Conservation (phyloP, 179 eudicot genomes). For the Silene coronaria region DNA sequence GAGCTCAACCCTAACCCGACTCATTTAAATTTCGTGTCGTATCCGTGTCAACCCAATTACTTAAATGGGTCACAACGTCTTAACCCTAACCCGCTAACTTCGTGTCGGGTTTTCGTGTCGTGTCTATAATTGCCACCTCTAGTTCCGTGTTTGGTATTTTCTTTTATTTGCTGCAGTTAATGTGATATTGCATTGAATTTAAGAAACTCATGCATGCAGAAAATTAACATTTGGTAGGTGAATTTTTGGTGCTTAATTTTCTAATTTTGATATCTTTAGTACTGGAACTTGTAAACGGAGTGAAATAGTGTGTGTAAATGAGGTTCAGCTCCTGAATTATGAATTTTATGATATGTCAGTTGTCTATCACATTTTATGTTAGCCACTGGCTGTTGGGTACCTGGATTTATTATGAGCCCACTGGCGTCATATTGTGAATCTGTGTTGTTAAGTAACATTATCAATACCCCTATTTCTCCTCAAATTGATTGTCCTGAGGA, state of each 20-base stretch:
- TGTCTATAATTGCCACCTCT: too few species aligned
- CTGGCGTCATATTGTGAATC: not conserved
- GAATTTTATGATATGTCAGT: not conserved
- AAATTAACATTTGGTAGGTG: not conserved
- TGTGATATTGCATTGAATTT: not conserved
- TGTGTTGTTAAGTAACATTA: not conserved
- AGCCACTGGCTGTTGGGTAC: not conserved
- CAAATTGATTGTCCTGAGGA: not conserved
- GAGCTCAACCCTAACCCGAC: too few species aligned
- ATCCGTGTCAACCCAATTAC: too few species aligned
- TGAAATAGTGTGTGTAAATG: not conserved
- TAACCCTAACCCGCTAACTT: too few species aligned
- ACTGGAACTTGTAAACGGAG: too few species aligned
- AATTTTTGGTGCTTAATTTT: not conserved
- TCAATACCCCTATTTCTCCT: not conserved
- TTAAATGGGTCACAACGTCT: too few species aligned
- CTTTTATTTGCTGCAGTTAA: not conserved
- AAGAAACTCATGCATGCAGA: not conserved
- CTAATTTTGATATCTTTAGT: not conserved
- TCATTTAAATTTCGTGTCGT: too few species aligned
- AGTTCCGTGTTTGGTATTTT: not conserved
- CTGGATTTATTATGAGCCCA: not conserved
- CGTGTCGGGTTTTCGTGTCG: too few species aligned
- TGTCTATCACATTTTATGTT: not conserved
- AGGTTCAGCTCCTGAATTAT: constrained; percentile 2